Conservation (phyloP, 2,329 filamentous ascomycete genomes). For the Pseudovirgaria hyperparasitica region DNA sequence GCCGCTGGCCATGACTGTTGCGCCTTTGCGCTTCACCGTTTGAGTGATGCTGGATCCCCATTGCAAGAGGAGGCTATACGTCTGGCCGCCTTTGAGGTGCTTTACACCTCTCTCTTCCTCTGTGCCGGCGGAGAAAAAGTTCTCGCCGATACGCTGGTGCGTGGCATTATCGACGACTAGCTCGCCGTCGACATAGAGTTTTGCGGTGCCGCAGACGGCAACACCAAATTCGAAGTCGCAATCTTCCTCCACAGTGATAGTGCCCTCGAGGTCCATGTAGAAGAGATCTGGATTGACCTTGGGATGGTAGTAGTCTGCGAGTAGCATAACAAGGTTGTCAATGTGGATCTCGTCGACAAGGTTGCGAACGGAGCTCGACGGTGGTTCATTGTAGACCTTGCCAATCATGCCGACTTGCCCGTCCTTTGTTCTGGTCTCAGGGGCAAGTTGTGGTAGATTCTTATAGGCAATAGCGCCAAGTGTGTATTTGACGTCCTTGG, state of each 20-base stretch:
- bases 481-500: conserved; percentile 36
- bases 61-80: conserved; percentile 22
- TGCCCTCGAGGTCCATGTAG: conserved; percentile 8
- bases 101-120: conserved; percentile 46
- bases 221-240: conserved; percentile 8
- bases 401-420: conserved; percentile 2
- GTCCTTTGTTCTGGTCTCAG: conserved; percentile 3
- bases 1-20: conserved; percentile 23
- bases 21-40: conserved; percentile 3
- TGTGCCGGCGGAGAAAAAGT: conserved; percentile 51
- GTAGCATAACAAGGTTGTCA: conserved; percentile 4
- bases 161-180: conserved; percentile 25
- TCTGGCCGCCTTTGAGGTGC: conserved; percentile 43
- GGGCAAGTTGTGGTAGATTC: conserved; percentile 23
- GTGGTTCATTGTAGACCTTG: conserved; percentile 5
- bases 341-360: conserved; percentile 4
- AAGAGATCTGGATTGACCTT: conserved; percentile 4
- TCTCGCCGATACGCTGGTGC: conserved; percentile 44
- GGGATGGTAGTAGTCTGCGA: conserved; percentile 7
- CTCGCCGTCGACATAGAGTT: conserved; percentile 23
- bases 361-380: conserved; percentile 3
- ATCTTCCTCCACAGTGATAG: conserved; percentile 5
- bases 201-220: conserved; percentile 11
- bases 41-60: conserved; percentile 6
- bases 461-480: conserved; percentile 51